Base-by-base conservation (phyloP, 306 rosid species). In the Casuarina cunninghamiana region DNA sequence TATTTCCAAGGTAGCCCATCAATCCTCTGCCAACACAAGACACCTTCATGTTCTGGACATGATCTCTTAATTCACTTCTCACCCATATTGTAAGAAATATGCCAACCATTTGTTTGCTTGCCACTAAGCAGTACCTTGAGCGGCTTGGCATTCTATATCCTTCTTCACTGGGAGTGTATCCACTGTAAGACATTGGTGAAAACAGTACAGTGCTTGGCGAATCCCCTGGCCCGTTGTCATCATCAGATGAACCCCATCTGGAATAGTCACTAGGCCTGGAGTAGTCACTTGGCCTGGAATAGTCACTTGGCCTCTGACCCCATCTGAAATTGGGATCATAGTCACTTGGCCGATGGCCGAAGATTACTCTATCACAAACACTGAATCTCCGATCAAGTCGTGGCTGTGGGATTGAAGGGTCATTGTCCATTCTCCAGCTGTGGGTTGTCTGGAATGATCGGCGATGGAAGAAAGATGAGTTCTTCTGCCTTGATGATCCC, bases 91-190 rank as follows among this genome's bases (percentile, higher is more conserved):
- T 96, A 78, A 96, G 99, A 82, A 86, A 96, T 84, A 96, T 90
- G 73, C 99, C 98, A 77, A 96, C 99, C 99, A 96, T 96, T 89
- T 96, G 99, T 86, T 96, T 96, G 80, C 98, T 93, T 19, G 97
- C 98, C 72, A 93, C 99, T 55, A 96, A 91, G 87, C 97, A 93
- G 86, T 96, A 96, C 82, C 96, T 90, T 11, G 97, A 91, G 77
- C 78, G 85, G 80, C 90, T 96, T 5, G 91, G 95, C 88, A 91
- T 89, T 81, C 89, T 78, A 80, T 84, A 85, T 76, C 96, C 98
- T 57, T 89, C 97, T 57, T 92, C 98, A 80, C 86, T 93, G n/a
- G 90, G 66, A 72, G 88, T 82, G 65, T 87, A 83, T 86, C 89
- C 93, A 44, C 94, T 89, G 69, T 83, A 87, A 32, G 98, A 93